phyloP scores from a whole-genome alignment of 768 basidiomycete genomes.

The Hypholoma fasciculare region DNA sequence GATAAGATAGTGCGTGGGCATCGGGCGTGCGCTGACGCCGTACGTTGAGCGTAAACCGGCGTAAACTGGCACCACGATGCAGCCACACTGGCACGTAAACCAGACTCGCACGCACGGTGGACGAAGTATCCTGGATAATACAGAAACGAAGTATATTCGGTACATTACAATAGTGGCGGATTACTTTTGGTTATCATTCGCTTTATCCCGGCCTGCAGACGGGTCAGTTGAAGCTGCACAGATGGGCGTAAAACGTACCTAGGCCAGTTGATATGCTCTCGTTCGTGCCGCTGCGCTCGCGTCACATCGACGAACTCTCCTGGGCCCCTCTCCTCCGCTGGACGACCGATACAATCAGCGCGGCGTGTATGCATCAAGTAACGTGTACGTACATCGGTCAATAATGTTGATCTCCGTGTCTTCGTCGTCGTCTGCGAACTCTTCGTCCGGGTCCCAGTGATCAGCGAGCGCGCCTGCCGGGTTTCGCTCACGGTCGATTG shows the following conservation, averaged over 20 bases:
- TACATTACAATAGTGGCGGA: background rate
- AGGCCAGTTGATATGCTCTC: constrained; percentile 70
- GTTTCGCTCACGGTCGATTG: constrained; percentile 67
- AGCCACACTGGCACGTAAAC: too few species aligned
- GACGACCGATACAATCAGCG: constrained; percentile 1
- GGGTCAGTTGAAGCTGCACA: background rate
- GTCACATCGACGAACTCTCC: constrained; percentile 79
- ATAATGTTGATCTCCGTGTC: constrained; percentile 58
- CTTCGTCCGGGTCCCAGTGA: constrained; percentile 61
- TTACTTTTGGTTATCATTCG: background rate
- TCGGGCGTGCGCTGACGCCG: too few species aligned
- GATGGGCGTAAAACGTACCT: constrained; percentile 23
- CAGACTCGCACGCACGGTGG: background rate
- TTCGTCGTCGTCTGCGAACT: constrained; percentile 57
- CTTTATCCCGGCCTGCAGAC: background rate
- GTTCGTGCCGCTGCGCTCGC: constrained; percentile 50
- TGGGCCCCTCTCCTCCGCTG: constrained; percentile 71
- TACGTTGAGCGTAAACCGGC: too few species aligned
- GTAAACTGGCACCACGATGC: too few species aligned
- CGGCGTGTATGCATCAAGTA: background rate
- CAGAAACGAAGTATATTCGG: background rate
- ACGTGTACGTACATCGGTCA: constrained; percentile 61
- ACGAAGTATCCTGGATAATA: background rate
- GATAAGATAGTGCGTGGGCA: too few species aligned
- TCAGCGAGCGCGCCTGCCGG: constrained; percentile 57